Evolutionary conservation across 441 rosid genomes (phyloP), one percentile per base, ranked within the genome.

Genomic region (Gossypium laxum): DNA sequence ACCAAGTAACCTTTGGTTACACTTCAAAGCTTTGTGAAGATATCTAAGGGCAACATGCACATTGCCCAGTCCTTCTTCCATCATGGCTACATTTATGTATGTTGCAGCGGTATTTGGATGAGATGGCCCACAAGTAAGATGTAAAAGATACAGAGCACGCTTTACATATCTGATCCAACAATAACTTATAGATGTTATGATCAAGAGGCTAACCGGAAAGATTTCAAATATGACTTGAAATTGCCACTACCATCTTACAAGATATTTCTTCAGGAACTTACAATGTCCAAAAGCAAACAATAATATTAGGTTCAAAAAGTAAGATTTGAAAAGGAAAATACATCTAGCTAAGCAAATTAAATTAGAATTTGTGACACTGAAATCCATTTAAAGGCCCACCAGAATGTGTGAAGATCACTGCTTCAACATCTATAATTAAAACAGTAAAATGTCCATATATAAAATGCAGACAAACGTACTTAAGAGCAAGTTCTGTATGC

Each of bases 61-160:
- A 75, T 88, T 88, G 26, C 92, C 92, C 47, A 88, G 88, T 71
- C 92, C 90, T 85, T 88, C 92, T 82, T 88, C 92, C 92, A 88
- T 86, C 92, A 88, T 88, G 61, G 92, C 92, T 69, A 86, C 89
- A 67, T 86, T 88, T 57, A 88, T 88, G 79, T 88, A 88, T 66
- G 92, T 88, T 51, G 92, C 92, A 72, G 92, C 92, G 74, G 90
- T 88, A 65, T 88, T 88, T 71, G 92, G 92, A 82, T 88, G 92
- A 71, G 92, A 88, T 51, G 90, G 88, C 50, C 90, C 92, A 64
- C 92, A 88, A 5, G 92, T 88, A 43, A 88, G 89, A 78, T 88
- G 92, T 71, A 88, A 77, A 59, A 86, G 92, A 81, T 88, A 86
- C 71, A 88, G 79, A 60, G 90, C 90, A 45, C 92, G 92, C 82